Base-by-base conservation (phyloP, 306 rosid species). In the Benincasa hispida region DNA sequence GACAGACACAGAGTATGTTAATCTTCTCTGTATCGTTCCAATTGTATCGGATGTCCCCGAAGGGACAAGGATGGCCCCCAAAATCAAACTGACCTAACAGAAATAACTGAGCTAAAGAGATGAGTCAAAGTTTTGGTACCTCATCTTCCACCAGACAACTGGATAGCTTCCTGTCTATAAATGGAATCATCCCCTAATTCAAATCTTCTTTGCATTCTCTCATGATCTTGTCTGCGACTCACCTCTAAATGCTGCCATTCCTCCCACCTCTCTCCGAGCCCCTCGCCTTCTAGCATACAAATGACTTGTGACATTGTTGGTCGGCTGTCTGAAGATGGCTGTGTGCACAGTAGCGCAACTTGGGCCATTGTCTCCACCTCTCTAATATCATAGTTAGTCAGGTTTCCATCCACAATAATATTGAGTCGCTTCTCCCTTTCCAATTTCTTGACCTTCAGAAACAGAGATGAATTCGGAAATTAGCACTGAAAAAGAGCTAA, bases 201-300 rank as follows among this genome's bases (percentile, higher is more conserved):
- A 80, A 95, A 92, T 82, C 99, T 89, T 89, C 99, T 84, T 66
- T 95, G 98, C 32, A 92, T 73, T 77, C 98, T 88, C 70, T 95
- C 98, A 2, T 89, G 87, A 82, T 95, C 98, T 81, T 92, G 90
- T 86, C 98, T 87, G 27, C 98, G 90, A 62, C 79, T 87, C 73
- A 95, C 97, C 84, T 95, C 99, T 59, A 90, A 90, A 51, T 82
- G 86, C 83, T 92, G 99, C 99, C 99, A 95, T 76, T 92, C 98
- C 78, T 95, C 98, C 99, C 99, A 95, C 83, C 98, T 82, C 90
- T 92, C 97, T 11, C 97, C 99, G 62, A 95, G 91, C n/a, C 99
- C 99, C 83, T 95, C 99, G 30, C 98, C 99, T 85, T 95, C 99
- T 9, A 95, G 86, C 99, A 92, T 95, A 78, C 98, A 87, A 34